A percentile compares a stretch with the other conserved stretches of the same genome.
These are phyloP conservation scores for Lactuca saligna DNA, from an alignment of 129 eudicot species.

Conservation along the genomic window DNA sequence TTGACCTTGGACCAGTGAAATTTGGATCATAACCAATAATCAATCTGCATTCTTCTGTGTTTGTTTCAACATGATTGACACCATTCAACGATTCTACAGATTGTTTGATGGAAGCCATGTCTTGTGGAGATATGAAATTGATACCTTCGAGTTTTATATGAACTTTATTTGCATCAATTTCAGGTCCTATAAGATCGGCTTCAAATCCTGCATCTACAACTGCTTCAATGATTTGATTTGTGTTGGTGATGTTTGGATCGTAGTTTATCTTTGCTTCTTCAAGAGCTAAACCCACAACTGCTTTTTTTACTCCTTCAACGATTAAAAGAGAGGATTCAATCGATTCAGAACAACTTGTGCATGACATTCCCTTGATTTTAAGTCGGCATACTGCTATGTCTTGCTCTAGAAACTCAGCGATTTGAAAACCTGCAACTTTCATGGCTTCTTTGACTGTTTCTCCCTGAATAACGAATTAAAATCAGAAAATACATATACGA, in stretches of 20 bases:
- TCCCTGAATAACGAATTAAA: slow-evolving; percentile 38
- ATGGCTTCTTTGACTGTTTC: slow-evolving; percentile 74
- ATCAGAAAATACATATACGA: background rate
- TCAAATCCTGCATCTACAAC: slow-evolving; percentile 93
- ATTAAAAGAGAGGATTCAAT: slow-evolving; percentile 66
- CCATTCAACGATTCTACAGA: slow-evolving; percentile 61
- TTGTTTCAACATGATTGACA: slow-evolving; percentile 66
- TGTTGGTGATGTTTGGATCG: slow-evolving; percentile 66
- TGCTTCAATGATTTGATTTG: slow-evolving; percentile 55
- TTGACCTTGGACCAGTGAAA: slow-evolving; percentile 81
- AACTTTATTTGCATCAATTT: slow-evolving; percentile 68
- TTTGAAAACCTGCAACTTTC: slow-evolving; percentile 82
- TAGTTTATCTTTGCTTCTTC: slow-evolving; percentile 94
- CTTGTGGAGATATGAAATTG: slow-evolving; percentile 40
- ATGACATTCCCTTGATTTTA: slow-evolving; percentile 89
- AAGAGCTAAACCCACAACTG: slow-evolving; percentile 86
- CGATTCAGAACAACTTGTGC: slow-evolving; percentile 95
- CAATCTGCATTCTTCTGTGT: slow-evolving; percentile 44
- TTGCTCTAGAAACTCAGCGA: slow-evolving; percentile 60
- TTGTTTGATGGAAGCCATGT: slow-evolving; percentile 40
- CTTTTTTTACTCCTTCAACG: slow-evolving; percentile 87
- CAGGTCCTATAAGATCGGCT: slow-evolving; percentile 79
- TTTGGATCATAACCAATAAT: slow-evolving; percentile 66
- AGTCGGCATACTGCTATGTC: slow-evolving; percentile 79
- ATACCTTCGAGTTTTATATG: slow-evolving; percentile 73